phyloP scores from a whole-genome alignment of 441 rosid species.

The Iberis amara region DNA sequence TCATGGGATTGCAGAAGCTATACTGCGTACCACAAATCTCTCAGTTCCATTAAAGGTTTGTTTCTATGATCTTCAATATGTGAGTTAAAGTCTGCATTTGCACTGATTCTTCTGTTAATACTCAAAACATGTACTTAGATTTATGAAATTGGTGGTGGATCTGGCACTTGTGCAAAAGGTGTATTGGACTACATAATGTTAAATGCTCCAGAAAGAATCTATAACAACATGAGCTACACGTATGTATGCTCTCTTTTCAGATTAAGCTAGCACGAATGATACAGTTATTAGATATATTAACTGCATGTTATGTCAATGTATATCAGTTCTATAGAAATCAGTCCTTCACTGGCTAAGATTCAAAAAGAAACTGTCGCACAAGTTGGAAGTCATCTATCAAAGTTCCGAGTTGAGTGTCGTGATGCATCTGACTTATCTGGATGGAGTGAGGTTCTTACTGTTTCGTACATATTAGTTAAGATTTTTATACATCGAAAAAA shows the following conservation, averaged over 20 bases:
- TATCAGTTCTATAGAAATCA: constrained; percentile 87
- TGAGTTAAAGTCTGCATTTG: constrained; percentile 15
- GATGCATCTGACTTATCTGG: constrained; percentile 82
- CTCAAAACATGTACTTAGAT: constrained; percentile 51
- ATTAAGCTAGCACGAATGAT: constrained; percentile 11
- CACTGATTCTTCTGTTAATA: constrained; percentile 15
- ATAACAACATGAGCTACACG: constrained; percentile 83
- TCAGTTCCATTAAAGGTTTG: constrained; percentile 77
- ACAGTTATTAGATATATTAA: constrained; percentile 6
- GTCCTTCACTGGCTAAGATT: constrained; percentile 77
- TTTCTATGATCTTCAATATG: constrained; percentile 4
- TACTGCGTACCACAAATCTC: constrained; percentile 77
- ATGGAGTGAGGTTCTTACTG: constrained; percentile 63
- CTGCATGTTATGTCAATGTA: constrained; percentile 14
- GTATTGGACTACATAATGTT: constrained; percentile 92
- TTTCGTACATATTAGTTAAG: too few relatives aligned
- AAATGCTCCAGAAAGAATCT: constrained; percentile 83
- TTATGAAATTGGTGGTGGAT: constrained; percentile 97
- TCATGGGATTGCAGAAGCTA: constrained; percentile 94
- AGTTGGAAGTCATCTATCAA: constrained; percentile 70
- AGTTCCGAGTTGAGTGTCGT: constrained; percentile 77
- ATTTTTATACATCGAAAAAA: too few relatives aligned
- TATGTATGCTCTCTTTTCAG: constrained; percentile 39
- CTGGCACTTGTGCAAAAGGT: constrained; percentile 94
- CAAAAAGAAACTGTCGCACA: constrained; percentile 85